These are phyloP conservation scores for Neonectria coccinea DNA, from an alignment of 2,329 filamentous ascomycete species.

Conservation along the genomic window DNA sequence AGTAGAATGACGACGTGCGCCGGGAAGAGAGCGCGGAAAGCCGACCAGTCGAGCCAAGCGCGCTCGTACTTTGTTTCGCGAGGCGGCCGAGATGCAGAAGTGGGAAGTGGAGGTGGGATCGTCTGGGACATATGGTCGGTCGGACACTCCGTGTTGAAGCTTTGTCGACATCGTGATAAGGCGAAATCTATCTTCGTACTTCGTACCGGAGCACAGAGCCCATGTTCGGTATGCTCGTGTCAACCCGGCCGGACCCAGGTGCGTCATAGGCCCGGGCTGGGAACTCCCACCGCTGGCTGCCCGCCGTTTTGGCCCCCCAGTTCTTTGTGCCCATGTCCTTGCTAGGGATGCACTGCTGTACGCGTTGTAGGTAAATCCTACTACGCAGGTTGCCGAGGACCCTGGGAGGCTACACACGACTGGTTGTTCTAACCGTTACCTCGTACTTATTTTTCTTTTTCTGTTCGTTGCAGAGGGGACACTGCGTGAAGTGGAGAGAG, in stretches of 20 bases:
- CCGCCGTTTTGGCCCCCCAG: constrained; percentile 3
- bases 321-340: background rate
- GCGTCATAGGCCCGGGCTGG: constrained; percentile 19
- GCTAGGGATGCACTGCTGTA: background rate
- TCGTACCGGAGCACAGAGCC: background rate
- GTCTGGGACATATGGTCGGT: constrained; percentile 28
- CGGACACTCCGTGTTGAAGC: constrained; percentile 38
- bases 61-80: constrained; percentile 18
- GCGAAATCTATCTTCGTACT: background rate
- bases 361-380: background rate
- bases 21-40: constrained; percentile 6
- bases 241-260: constrained; percentile 1
- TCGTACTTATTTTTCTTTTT: no score
- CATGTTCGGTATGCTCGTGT: constrained; percentile 19
- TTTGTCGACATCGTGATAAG: constrained; percentile 17
- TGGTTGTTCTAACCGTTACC: background rate
- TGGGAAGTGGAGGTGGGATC: constrained; percentile 5
- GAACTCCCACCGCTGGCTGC: background rate
- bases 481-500: background rate
- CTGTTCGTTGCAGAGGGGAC: background rate
- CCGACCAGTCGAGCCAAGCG: constrained; percentile 17
- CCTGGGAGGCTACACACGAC: background rate
- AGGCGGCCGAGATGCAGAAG: background rate
- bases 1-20: constrained; percentile 34
- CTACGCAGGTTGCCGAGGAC: background rate